phyloP scores from a whole-genome alignment of 2,329 filamentous ascomycete genomes.

The Colletotrichum scovillei region DNA sequence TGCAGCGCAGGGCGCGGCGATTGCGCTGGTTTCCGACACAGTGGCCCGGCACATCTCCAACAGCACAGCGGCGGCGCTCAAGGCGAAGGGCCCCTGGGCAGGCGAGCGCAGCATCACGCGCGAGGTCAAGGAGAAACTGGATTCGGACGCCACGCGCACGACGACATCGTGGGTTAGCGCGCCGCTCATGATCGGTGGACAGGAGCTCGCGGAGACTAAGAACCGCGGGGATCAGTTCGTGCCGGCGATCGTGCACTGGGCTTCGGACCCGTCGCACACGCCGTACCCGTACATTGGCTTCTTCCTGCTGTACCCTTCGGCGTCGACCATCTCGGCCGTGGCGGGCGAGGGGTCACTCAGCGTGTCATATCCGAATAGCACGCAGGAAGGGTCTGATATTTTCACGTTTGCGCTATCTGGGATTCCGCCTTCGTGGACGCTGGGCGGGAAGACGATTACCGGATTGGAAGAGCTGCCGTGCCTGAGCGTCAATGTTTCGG shows the following conservation, averaged over 20 bases:
- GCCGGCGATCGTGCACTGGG: constrained; percentile 59
- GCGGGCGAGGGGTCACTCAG: constrained; percentile 47
- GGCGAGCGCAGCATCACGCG: constrained; percentile 49
- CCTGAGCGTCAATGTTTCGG: constrained; percentile 50
- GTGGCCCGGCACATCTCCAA: constrained; percentile 43
- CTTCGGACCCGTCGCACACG: constrained; percentile 50
- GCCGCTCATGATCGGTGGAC: constrained; percentile 54
- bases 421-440: constrained; percentile 51
- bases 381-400: constrained; percentile 49
- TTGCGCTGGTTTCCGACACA: constrained; percentile 51
- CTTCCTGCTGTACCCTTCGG: constrained; percentile 54
- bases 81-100: constrained; percentile 45
- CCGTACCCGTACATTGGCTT: constrained; percentile 53
- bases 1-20: constrained; percentile 51
- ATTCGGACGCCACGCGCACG: constrained; percentile 43
- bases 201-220: constrained; percentile 48
- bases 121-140: constrained; percentile 48
- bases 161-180: constrained; percentile 55
- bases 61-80: constrained; percentile 42
- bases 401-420: constrained; percentile 53
- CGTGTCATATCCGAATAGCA: constrained; percentile 53
- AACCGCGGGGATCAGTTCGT: constrained; percentile 54
- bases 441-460: constrained; percentile 44
- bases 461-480: constrained; percentile 52
- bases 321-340: constrained; percentile 53